Evolutionary conservation across 768 basidiomycete species (phyloP).

Genomic region (Russula vinacea): DNA sequence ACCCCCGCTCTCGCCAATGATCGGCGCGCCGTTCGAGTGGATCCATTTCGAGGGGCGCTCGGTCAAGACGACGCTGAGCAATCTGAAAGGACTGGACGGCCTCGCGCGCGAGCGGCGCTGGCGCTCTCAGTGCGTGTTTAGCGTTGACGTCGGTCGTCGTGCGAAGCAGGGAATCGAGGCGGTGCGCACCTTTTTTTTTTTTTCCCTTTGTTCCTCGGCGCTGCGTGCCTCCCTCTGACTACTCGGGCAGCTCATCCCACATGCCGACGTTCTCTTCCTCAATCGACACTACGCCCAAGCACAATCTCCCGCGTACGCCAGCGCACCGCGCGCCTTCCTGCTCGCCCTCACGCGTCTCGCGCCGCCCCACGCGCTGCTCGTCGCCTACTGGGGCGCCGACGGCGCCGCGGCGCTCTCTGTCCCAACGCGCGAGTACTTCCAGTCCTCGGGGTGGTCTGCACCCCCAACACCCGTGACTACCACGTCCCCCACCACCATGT

Average conservation of each 20-base stretch:
- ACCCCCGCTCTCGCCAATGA: constrained; percentile 30
- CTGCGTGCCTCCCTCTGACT: not conserved
- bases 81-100: constrained; percentile 76
- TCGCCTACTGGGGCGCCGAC: constrained; percentile 76
- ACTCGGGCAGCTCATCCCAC: constrained; percentile 62
- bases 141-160: constrained; percentile 71
- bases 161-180: constrained; percentile 76
- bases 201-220: too few species aligned
- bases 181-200: constrained; percentile 45
- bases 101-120: constrained; percentile 80
- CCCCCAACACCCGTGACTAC: constrained; percentile 37
- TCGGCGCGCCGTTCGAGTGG: constrained; percentile 75
- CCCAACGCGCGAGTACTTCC: constrained; percentile 83
- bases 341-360: constrained; percentile 67
- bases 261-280: constrained; percentile 80
- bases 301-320: constrained; percentile 54
- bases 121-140: constrained; percentile 79
- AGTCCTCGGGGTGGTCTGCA: constrained; percentile 78
- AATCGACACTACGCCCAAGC: constrained; percentile 68
- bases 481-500: constrained; percentile 29
- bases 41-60: constrained; percentile 81
- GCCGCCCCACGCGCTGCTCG: constrained; percentile 71
- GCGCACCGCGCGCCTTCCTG: constrained; percentile 71
- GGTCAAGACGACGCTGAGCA: constrained; percentile 73
- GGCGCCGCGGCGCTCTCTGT: constrained; percentile 78